phyloP scores from a whole-genome alignment of 2,329 filamentous ascomycete genomes.

The Fusarium cyanostomum region DNA sequence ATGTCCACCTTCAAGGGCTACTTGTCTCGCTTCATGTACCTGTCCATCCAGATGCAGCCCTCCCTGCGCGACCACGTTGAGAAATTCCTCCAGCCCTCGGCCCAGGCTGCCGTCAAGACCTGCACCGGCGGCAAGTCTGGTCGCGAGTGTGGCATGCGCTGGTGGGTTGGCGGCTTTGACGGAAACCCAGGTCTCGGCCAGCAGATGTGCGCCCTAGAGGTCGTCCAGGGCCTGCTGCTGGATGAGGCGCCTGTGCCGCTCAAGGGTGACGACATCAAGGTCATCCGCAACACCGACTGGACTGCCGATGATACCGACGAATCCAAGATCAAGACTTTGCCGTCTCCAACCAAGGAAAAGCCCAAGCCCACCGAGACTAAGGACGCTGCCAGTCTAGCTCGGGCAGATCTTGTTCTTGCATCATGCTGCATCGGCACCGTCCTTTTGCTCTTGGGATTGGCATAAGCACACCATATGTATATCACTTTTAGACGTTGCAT shows the following conservation, averaged over 20 bases:
- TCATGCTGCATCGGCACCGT: constrained; percentile 36
- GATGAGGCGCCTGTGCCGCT: constrained; percentile 56
- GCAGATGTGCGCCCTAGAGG: constrained; percentile 72
- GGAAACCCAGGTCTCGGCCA: constrained; percentile 66
- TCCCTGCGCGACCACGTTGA: constrained; percentile 60
- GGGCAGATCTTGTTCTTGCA: constrained; percentile 28
- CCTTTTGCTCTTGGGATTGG: constrained; percentile 31
- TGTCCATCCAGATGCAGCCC: constrained; percentile 65
- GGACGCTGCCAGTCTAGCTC: constrained; percentile 29
- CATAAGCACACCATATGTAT: constrained; percentile 23
- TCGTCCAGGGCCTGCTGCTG: constrained; percentile 67
- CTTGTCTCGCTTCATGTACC: constrained; percentile 71
- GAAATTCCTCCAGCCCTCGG: constrained; percentile 60
- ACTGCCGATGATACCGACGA: constrained; percentile 20
- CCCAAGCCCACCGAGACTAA: constrained; percentile 29
- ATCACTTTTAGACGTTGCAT: constrained; percentile 28
- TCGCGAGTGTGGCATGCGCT: constrained; percentile 68
- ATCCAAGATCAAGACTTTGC: constrained; percentile 23
- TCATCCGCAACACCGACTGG: constrained; percentile 49
- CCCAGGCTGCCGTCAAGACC: constrained; percentile 63
- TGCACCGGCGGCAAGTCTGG: constrained; percentile 66
- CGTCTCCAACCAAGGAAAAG: constrained; percentile 15
- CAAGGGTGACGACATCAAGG: constrained; percentile 58
- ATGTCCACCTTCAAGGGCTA: constrained; percentile 76
- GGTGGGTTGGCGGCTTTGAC: constrained; percentile 68